Evolutionary conservation across 192 early-diverging fungal genomes (phyloP), one percentile per base, ranked within the genome.

Genomic region (Backusella circina): DNA sequence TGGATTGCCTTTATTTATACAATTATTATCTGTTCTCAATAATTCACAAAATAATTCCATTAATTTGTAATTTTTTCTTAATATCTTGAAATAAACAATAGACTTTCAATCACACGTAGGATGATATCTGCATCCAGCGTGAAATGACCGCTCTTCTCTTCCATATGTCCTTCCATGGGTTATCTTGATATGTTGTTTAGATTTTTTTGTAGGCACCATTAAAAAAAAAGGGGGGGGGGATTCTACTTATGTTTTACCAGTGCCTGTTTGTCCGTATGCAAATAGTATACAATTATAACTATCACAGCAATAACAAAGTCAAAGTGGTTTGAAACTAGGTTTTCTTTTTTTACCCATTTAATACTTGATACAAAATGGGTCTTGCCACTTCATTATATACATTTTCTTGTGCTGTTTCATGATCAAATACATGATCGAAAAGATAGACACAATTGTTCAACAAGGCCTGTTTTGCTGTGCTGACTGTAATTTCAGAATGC

Each of bases 101-200:
- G 83, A 12, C 86, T 78, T 76, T 91, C 85, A 26, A 99, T 86
- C 0, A 93, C 90, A 67, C 97, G 90, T 1, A 96, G 97, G 69
- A 99, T 97, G 33, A 99, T 92, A 16, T 96, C 97, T 6, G 96
- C 95, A 33, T 91, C 77, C 23, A 61, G 10, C 13, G 54, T 61
- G 28, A 61, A 61, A 9, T 72, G 35, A 30, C 74, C 71, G 67
- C 85, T 83, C 65, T 85, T 70, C 28, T 86, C 75, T 0, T 86
- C 84, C 16, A 97, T 80, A 71, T 97, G 91, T 23, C 96, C 96
- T 75, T 99, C 95, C 96, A 99, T 99, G 1, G 97, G 98, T 76
- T 88, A 91, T 12, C 84, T 86, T 47, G 16, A n/a, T n/a, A 5
- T 12, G 12, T 39, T 10, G 6, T 37, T n/a, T 47, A 15, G 18